These are phyloP conservation scores for Phylloporus sp. DNA, from an alignment of 768 basidiomycete species.

Conservation along the genomic window DNA sequence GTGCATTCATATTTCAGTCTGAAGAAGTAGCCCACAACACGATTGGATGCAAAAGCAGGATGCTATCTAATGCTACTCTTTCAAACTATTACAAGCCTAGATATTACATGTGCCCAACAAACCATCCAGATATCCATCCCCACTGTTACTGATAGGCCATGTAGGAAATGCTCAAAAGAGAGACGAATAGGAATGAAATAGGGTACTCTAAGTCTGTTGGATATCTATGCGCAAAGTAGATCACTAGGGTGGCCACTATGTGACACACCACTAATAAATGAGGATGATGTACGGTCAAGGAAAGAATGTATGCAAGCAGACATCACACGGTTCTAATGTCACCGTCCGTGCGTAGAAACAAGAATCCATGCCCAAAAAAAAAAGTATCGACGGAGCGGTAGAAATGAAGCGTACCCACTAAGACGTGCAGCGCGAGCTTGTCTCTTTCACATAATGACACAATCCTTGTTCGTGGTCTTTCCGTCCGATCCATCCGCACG, in stretches of 20 bases:
- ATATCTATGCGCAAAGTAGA: slow-evolving; percentile 25
- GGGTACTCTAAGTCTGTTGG: slow-evolving; percentile 16
- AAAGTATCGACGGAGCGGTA: slow-evolving; percentile 1
- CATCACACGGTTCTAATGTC: slow-evolving; percentile 9
- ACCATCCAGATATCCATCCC: neutral
- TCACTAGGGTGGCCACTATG: slow-evolving; percentile 1
- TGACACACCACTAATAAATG: slow-evolving; percentile 3
- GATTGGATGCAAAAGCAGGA: neutral
- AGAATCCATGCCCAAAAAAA: slow-evolving; percentile 3
- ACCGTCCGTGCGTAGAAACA: slow-evolving; percentile 19
- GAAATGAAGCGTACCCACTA: slow-evolving; percentile 14
- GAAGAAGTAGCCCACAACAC: slow-evolving; percentile 10
- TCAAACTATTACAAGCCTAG: slow-evolving; percentile 2
- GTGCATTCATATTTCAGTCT: slow-evolving; percentile 10
- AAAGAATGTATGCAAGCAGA: slow-evolving; percentile 6
- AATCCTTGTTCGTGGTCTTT: slow-evolving; percentile 70
- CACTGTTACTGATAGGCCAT: neutral
- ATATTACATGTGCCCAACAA: neutral
- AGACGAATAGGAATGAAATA: slow-evolving; percentile 1
- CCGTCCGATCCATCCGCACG: slow-evolving; percentile 48
- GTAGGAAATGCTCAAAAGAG: neutral
- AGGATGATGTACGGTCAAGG: neutral
- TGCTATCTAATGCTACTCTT: neutral
- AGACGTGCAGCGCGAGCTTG: neutral
- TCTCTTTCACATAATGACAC: slow-evolving; percentile 72